phyloP scores from a whole-genome alignment of 2,329 filamentous ascomycete species.

The Phialophora macrospora region DNA sequence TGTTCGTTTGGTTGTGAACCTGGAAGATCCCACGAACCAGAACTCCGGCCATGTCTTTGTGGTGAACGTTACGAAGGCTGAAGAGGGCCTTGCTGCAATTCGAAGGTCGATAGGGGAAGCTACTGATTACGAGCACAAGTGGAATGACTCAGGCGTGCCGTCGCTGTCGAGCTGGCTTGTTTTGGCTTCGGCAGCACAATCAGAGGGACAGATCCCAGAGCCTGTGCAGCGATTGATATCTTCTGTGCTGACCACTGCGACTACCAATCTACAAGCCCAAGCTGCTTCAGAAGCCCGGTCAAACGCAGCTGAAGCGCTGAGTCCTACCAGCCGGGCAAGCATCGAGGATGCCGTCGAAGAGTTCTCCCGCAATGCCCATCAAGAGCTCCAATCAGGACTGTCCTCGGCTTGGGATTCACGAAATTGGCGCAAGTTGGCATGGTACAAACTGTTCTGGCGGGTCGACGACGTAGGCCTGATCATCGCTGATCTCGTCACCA shows the following conservation, averaged over 20 bases:
- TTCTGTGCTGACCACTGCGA: conserved; percentile 62
- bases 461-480: conserved; percentile 90
- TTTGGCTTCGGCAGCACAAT: conserved; percentile 32
- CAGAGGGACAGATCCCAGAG: conserved; percentile 63
- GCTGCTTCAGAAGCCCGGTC: conserved; percentile 37
- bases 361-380: conserved; percentile 82
- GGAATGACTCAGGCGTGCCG: conserved; percentile 74
- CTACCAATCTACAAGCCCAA: conserved; percentile 41
- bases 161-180: conserved; percentile 68
- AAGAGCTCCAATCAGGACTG: conserved; percentile 79
- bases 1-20: conserved; percentile 63
- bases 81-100: conserved; percentile 68
- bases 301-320: conserved; percentile 47
- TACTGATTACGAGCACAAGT: conserved; percentile 72
- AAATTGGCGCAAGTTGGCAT: conserved; percentile 78
- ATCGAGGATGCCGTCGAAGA: conserved; percentile 66
- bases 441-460: conserved; percentile 96
- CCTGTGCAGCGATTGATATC: conserved; percentile 69
- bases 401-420: conserved; percentile 76
- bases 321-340: conserved; percentile 45
- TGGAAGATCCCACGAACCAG: conserved; percentile 52
- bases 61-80: conserved; percentile 68
- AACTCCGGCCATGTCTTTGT: conserved; percentile 47
- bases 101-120: conserved; percentile 72
- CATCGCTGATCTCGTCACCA: conserved; percentile 75